Evolutionary conservation across 2,329 filamentous ascomycete genomes (phyloP), one percentile per base, ranked within the genome.

Genomic region (Hymenoscyphus fraxineus): DNA sequence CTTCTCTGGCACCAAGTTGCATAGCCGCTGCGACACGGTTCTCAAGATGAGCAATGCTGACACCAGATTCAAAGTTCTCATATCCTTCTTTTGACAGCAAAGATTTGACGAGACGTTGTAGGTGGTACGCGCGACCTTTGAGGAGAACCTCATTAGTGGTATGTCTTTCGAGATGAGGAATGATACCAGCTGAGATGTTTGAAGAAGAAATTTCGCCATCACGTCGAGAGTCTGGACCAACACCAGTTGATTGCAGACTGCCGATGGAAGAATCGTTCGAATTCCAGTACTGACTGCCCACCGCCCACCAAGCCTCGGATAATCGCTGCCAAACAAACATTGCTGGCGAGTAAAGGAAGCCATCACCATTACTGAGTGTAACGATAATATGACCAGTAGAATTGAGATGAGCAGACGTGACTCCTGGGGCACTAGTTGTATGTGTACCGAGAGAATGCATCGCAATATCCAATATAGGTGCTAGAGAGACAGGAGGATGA

Each of bases 271-370:
- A 93, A 73, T 97, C 95, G 61, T 93, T 96, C 0, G 93, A 96
- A 77, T 99, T 98, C 96, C 95, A 99, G 76, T 99, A 99, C 75
- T 99, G 95, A 71, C 92, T 96, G 19, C 93, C 93, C 0, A 98
- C 93, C 0, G 94, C 94, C 93, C 95, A 99, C 95, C 95, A 99
- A 1, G 92, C 85, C 75, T 99, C 96, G 1, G 93, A 96, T n/a
- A 99, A 82, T 10, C 93, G 88, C 77, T 98, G 94, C 95, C 95
- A 99, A 7, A 88, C 86, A 76, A 88, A 94, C 89, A 99, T 91
- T 19, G 84, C 83, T 0, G 90, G 85, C 1, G 91, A 91, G 77
- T 99, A 99, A 61, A 88, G 88, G 77, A 93, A 99, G 1, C 95
- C 95, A 72, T 99, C 94, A 22, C 95, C 95, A 71, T 97, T 98